Evolutionary conservation across 805 yeast species (phyloP).

Genomic region (Pichia deserticola): DNA sequence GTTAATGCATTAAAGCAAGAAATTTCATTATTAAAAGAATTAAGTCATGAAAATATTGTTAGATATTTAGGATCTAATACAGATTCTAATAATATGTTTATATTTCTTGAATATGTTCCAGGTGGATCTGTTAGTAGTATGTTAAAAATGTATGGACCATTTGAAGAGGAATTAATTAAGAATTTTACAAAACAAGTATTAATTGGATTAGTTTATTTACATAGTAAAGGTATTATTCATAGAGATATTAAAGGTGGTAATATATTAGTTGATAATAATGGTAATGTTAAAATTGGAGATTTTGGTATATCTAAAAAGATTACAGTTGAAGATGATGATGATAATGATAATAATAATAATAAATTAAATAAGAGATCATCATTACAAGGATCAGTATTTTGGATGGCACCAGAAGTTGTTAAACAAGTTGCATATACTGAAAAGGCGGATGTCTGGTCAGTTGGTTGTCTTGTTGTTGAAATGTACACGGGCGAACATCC

Average conservation of each 20-base stretch:
- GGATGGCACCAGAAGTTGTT: conserved; percentile 99
- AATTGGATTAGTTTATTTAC: conserved; percentile 49
- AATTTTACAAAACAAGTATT: conserved; percentile 49
- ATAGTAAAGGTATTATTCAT: conserved; percentile 51
- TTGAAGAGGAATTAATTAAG: conserved; percentile 51
- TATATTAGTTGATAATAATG: conserved; percentile 50
- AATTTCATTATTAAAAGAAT: conserved; percentile 64
- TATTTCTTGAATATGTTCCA: conserved; percentile 52
- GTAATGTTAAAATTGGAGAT: conserved; percentile 57
- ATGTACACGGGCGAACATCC: conserved; percentile 97
- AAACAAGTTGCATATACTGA: conserved; percentile 86
- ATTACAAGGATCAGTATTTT: conserved; percentile 88
- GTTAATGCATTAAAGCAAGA: conserved; percentile 78
- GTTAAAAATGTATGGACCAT: conserved; percentile 52
- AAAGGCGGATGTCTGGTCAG: conserved; percentile 95
- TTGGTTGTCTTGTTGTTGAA: conserved; percentile 89
- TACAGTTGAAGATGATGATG: neutral
- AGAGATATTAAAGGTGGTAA: conserved; percentile 63
- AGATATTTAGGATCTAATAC: conserved; percentile 84
- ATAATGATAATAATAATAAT: conserved; percentile 25
- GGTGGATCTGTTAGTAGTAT: conserved; percentile 45
- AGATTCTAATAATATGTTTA: conserved; percentile 64
- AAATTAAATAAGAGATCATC: conserved; percentile 58
- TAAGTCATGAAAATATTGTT: conserved; percentile 89
- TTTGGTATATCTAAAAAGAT: conserved; percentile 51